Conservation (phyloP, 164 flowering plant species). For the Chimonanthus praecox region DNA sequence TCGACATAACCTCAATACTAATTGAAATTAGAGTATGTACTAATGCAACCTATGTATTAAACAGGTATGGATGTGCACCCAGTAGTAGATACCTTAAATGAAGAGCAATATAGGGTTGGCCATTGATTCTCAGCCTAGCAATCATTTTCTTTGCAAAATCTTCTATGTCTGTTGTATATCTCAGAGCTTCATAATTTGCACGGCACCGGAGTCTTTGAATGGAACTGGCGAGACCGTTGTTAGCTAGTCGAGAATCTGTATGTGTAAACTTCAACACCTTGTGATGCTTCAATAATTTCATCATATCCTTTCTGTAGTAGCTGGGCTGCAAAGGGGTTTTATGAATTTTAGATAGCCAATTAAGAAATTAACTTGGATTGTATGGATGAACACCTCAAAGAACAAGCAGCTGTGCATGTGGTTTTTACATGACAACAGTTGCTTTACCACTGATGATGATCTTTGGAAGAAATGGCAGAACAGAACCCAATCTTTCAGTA, state of each 20-base stretch:
- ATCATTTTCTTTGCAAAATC: constrained; percentile 54
- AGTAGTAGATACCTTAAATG: constrained; percentile 56
- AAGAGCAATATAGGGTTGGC: constrained; percentile 66
- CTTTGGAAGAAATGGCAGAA: too few relatives aligned
- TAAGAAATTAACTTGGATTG: too few relatives aligned
- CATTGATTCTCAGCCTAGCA: constrained; percentile 43
- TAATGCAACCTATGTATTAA: too few relatives aligned
- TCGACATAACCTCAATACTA: too few relatives aligned
- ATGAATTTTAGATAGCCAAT: too few relatives aligned
- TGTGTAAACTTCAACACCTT: constrained; percentile 75
- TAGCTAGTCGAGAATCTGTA: constrained; percentile 76
- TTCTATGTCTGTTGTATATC: constrained; percentile 60
- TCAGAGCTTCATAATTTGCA: constrained; percentile 70
- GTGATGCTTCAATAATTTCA: constrained; percentile 42
- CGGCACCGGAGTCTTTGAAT: constrained; percentile 78
- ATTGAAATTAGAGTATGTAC: too few relatives aligned
- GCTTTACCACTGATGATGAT: too few relatives aligned
- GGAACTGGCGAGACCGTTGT: constrained; percentile 61
- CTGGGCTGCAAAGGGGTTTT: constrained; percentile 45
- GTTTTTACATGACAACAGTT: too few relatives aligned
- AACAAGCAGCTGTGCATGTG: too few relatives aligned
- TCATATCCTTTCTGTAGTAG: constrained; percentile 65
- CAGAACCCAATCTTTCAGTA: too few relatives aligned
- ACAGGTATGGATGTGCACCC: background rate
- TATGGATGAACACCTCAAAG: too few relatives aligned